These are phyloP conservation scores for Cyclocybe aegerita DNA, from an alignment of 768 basidiomycete genomes.

Conservation along the genomic window DNA sequence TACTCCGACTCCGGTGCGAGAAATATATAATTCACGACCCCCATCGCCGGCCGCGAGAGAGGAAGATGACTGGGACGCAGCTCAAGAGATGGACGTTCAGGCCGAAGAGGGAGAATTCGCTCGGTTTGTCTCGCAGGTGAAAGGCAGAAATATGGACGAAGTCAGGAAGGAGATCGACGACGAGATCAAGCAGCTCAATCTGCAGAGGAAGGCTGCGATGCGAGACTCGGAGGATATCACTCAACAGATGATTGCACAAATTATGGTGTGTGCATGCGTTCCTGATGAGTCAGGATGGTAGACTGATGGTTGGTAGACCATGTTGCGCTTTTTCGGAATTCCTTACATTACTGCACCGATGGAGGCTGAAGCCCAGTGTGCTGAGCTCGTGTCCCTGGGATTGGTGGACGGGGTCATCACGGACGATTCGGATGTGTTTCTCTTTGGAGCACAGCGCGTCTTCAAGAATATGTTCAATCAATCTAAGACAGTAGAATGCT, in stretches of 20 bases:
- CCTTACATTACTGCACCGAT: slow-evolving; percentile 98
- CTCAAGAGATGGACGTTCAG: slow-evolving; percentile 80
- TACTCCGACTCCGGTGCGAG: slow-evolving; percentile 13
- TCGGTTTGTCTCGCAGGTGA: slow-evolving; percentile 88
- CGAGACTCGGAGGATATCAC: slow-evolving; percentile 95
- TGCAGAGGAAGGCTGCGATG: slow-evolving; percentile 85
- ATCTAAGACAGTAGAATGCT: slow-evolving; percentile 97
- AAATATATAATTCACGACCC: slow-evolving; percentile 11
- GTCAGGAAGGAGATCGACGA: slow-evolving; percentile 89
- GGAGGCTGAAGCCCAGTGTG: slow-evolving; percentile 99
- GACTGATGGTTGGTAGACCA: slow-evolving; percentile 48
- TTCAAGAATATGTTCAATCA: slow-evolving; percentile 99
- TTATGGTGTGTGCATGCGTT: slow-evolving; percentile 46
- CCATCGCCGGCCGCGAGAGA: slow-evolving; percentile 18
- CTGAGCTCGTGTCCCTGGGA: slow-evolving; percentile 79
- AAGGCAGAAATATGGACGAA: slow-evolving; percentile 78
- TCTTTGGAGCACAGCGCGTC: slow-evolving; percentile 93
- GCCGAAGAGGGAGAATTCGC: slow-evolving; percentile 89
- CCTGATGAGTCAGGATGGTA: background rate
- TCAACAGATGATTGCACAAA: slow-evolving; percentile 91
- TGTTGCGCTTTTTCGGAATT: slow-evolving; percentile 93
- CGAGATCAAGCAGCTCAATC: slow-evolving; percentile 80
- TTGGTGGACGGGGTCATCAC: slow-evolving; percentile 98
- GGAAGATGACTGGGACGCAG: slow-evolving; percentile 66
- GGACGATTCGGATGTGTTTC: slow-evolving; percentile 98